A percentile compares a stretch with the other conserved stretches of the same genome.
Evolutionary conservation across 177 flowering plant genomes (phyloP).

Genomic region (Vitis hybrid): DNA sequence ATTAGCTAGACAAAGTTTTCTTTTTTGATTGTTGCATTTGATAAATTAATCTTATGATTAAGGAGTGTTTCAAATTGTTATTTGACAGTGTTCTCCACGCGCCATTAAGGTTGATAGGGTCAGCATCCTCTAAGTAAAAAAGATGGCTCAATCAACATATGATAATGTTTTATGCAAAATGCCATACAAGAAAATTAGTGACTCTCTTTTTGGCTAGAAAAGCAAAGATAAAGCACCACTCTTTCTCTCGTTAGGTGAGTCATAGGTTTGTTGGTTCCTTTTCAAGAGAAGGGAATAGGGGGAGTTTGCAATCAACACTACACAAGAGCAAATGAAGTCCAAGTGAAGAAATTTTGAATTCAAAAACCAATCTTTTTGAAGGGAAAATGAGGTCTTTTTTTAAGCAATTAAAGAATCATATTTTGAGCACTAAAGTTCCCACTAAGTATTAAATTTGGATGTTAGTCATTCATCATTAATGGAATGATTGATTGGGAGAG

Average conservation of each 20-base stretch:
- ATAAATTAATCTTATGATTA: too few relatives aligned
- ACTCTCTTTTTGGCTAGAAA: constrained; percentile 21
- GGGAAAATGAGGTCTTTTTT: neutral
- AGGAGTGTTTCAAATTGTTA: neutral
- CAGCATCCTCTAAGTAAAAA: neutral
- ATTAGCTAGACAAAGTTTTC: neutral
- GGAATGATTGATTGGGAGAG: too few relatives aligned
- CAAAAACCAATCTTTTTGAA: neutral
- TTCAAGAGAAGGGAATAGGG: neutral
- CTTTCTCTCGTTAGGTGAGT: constrained; percentile 1
- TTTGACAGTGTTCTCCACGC: neutral
- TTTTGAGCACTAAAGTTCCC: neutral
- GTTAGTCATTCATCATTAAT: too few relatives aligned
- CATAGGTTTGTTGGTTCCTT: neutral
- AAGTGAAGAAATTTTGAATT: neutral
- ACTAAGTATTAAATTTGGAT: too few relatives aligned
- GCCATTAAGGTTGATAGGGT: neutral
- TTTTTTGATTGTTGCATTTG: neutral
- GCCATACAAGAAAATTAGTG: constrained; percentile 11
- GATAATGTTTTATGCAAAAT: constrained; percentile 6
- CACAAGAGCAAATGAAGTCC: neutral
- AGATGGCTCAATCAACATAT: neutral
- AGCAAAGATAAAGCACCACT: constrained; percentile 22
- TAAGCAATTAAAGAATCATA: neutral
- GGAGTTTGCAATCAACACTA: too few relatives aligned